A percentile compares a stretch with the other conserved stretches of the same genome.
Evolutionary conservation across 2,329 filamentous ascomycete species (phyloP).

Genomic region (Gremmenia infestans): DNA sequence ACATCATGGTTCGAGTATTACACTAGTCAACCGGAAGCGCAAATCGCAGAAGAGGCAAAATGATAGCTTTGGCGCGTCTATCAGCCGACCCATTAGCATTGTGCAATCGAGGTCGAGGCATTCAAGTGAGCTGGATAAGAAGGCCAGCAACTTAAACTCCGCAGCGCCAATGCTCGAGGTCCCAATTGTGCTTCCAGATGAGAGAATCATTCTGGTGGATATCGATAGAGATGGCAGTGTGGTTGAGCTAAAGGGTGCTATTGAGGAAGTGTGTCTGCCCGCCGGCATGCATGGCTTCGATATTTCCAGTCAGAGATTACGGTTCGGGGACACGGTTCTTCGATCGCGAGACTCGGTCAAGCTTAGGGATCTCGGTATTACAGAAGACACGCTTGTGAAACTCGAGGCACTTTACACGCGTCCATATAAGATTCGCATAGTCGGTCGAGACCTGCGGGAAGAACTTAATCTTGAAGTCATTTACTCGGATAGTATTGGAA

Average conservation of each 20-base stretch:
- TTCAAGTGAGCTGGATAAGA: neutral
- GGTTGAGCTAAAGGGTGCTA: neutral
- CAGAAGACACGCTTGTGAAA: neutral
- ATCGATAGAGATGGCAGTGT: neutral
- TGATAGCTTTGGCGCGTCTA: neutral
- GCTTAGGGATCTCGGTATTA: neutral
- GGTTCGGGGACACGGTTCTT: neutral
- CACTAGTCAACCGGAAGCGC: neutral
- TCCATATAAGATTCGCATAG: neutral
- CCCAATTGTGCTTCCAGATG: neutral
- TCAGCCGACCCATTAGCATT: neutral
- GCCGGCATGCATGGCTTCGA: neutral
- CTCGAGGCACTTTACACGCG: neutral
- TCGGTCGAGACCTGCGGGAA: neutral
- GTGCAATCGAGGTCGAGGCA: neutral
- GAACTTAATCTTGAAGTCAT: neutral
- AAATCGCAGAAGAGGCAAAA: neutral
- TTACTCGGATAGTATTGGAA: neutral
- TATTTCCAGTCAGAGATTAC: neutral
- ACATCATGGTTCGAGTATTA: neutral
- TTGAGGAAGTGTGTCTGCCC: neutral
- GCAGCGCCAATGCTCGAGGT: neutral
- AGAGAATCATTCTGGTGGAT: neutral
- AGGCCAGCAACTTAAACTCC: neutral
- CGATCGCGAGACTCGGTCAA: neutral